Evolutionary conservation across 768 basidiomycete genomes (phyloP), one percentile per base, ranked within the genome.

Genomic region (Leccinum obscurum): DNA sequence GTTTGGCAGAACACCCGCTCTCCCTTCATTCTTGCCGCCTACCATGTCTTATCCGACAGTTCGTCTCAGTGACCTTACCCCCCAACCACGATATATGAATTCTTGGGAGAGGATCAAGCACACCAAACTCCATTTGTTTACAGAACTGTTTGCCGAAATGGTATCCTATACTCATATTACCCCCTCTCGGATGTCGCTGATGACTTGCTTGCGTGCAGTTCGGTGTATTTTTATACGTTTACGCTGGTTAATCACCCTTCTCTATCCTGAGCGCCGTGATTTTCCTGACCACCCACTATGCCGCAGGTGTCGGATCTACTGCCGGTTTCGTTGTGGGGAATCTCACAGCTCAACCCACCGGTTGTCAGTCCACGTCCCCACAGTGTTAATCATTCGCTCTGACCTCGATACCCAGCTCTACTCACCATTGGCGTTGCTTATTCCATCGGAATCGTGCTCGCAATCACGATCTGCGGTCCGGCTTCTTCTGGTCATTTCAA

Each of bases 401-500:
- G 28, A 64, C 48, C 34, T 24, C 15, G 30, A n/a, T 14, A 1
- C 22, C 15, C 55, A 87, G 86, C 82, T 13, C 54, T 88, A 6
- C 70, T 83, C 5, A 85, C 85, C 37, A 74, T 88, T 20, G 88
- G 85, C 28, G 66, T 84, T 34, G 82, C 78, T 1, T 89, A 88
- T 71, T 77, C 80, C 4, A 72, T 81, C 37, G 87, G 87, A 26
- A 85, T 88, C 61, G 63, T 86, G 14, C 78, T 88, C 53, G 88
- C 87, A 1, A 68, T 89, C 55, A 69, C 72, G 9, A 71, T 86
- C 28, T 85, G 82, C 54, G 73, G 72, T 5, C 69, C 80, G 17
- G 80, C 85, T 1, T 87, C 85, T 13, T 85, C 84, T 11, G 83
- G 86, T 22, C 88, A 89, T 65, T 84, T 89, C 69, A 86, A 79